Evolutionary conservation across 2,329 filamentous ascomycete species (phyloP).

Genomic region (Mycosphaerella sp.): DNA sequence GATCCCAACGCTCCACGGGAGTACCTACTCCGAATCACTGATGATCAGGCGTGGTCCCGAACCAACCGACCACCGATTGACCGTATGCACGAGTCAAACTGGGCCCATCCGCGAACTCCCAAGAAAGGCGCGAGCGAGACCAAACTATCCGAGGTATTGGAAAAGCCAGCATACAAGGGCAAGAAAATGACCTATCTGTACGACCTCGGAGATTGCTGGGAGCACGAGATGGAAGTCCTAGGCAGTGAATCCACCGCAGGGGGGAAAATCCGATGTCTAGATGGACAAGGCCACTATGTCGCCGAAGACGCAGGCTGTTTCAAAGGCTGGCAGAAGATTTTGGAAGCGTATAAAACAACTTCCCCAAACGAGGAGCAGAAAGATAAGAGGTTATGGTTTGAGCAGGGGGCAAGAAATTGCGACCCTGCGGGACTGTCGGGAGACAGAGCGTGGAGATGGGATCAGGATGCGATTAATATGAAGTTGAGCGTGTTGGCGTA

Average conservation of each 20-base stretch:
- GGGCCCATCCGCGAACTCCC: slow-evolving; percentile 19
- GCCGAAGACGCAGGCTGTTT: slow-evolving; percentile 32
- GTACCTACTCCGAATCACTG: slow-evolving; percentile 8
- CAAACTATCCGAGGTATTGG: slow-evolving; percentile 20
- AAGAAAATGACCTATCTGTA: slow-evolving; percentile 23
- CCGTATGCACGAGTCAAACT: slow-evolving; percentile 4
- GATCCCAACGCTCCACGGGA: slow-evolving; percentile 3
- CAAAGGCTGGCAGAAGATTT: slow-evolving; percentile 31
- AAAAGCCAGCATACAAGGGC: slow-evolving; percentile 11
- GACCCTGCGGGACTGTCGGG: slow-evolving; percentile 24
- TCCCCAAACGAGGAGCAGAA: slow-evolving; percentile 26
- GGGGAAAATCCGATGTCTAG: slow-evolving; percentile 23
- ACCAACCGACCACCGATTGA: slow-evolving; percentile 7
- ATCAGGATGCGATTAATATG: slow-evolving; percentile 18
- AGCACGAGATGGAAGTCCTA: slow-evolving; percentile 24
- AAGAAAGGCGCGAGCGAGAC: slow-evolving; percentile 16
- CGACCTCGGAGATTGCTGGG: slow-evolving; percentile 29
- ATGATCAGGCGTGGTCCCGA: slow-evolving; percentile 1
- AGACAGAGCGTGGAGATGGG: slow-evolving; percentile 23
- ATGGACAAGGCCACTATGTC: slow-evolving; percentile 29
- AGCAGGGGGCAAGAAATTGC: slow-evolving; percentile 24
- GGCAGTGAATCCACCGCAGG: slow-evolving; percentile 16
- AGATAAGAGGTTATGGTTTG: slow-evolving; percentile 30
- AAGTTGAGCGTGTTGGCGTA: slow-evolving; percentile 3
- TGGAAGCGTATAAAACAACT: slow-evolving; percentile 29